Conservation (phyloP, 495 filamentous ascomycete species). For the Cercophora samala region DNA sequence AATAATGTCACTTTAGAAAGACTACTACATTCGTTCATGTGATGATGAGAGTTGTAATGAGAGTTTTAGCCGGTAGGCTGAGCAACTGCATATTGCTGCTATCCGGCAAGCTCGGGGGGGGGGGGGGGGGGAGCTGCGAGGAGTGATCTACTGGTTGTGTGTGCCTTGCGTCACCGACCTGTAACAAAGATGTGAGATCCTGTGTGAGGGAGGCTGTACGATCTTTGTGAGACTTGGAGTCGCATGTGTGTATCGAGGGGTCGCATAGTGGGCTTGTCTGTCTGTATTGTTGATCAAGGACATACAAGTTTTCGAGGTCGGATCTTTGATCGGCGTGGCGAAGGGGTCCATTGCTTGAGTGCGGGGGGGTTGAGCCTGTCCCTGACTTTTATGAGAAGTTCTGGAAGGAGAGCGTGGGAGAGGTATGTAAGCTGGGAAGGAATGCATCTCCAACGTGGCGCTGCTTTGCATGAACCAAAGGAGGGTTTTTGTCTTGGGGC, state of each 20-base stretch:
- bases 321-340: neutral
- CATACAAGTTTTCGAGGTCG: no score
- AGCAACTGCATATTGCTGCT: neutral
- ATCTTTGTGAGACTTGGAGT: neutral
- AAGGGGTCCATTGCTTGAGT: slow-evolving; percentile 2
- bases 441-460: slow-evolving; percentile 16
- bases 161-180: neutral
- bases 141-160: neutral
- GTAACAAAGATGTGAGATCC: neutral
- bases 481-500: neutral
- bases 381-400: neutral
- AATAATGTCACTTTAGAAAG: slow-evolving; percentile 7
- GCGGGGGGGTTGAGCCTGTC: no score
- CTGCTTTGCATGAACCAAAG: slow-evolving; percentile 7
- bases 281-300: neutral
- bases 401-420: neutral
- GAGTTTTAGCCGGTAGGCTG: slow-evolving; percentile 1
- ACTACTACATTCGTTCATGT: neutral
- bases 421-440: neutral
- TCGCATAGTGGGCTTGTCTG: neutral
- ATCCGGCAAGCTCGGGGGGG: neutral
- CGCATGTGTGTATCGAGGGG: neutral
- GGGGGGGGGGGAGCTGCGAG: no score
- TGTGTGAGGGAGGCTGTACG: neutral
- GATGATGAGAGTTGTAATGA: neutral